Base-by-base conservation (phyloP, 768 basidiomycete species). In the Pulveroboletus frians region DNA sequence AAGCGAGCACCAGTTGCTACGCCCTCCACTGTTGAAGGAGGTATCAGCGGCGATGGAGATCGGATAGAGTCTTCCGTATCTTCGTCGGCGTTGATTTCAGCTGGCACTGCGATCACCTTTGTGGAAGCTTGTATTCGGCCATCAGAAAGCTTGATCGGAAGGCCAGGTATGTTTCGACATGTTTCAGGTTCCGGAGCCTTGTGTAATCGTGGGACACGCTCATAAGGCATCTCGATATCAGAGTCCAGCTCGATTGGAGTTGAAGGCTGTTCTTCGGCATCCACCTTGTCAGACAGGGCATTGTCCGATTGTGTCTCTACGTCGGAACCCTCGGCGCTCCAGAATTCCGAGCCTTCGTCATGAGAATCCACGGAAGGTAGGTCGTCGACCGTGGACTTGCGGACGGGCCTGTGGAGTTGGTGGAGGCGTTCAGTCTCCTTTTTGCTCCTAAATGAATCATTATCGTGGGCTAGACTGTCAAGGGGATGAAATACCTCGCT, bases 71-170 rank as follows among this genome's bases (percentile, higher is more conserved):
- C 70, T 21, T 74, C 69, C 40, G 51, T 71, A 5, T 68, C 68
- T 35, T 67, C 64, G 23, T 61, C 55, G 42, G 39, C 39, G 15
- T 73, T 61, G 34, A 52, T 45, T 29, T 66, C 51, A 20, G 40
- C 49, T 11, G 52, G 51, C 5, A 50, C 55, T 20, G 43, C 40
- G 34, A 56, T 66, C 40, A 64, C 56, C 37, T 60, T 71, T 38
- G 75, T 77, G 21, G 77, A 81, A 49, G 79, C 69, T 61, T 84
- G 79, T 54, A 97, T 77, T 52, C 78, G 80, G 1, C 94, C 94
- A 54, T 88, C 77, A 3, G 84, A 75, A 2, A 95, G 75, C 68
- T 96, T 97, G 61, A 95, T 93, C 9, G 94, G 91, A 27, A 95
- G 72, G 14, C 85, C 74, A 43, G 77, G 73, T 40, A 86, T 73